Base-by-base conservation (phyloP, 2,329 filamentous ascomycete species). In the Mycogone perniciosa region DNA sequence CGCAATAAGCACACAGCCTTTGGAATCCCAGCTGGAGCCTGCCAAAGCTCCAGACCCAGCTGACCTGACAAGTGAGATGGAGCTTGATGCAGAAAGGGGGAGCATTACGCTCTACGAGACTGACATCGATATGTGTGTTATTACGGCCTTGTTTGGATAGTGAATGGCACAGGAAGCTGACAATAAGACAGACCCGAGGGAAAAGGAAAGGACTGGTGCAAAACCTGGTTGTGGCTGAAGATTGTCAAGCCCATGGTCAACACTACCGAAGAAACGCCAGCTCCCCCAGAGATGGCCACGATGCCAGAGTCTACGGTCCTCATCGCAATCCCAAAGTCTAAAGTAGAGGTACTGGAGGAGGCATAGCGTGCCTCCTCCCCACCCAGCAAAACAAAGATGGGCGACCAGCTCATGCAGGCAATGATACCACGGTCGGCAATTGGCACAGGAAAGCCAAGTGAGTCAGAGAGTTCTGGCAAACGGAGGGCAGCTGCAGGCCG, bases 151-250 rank as follows among this genome's bases (percentile, higher is more conserved):
- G 20, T 20, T 3, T 3, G 20, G 20, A 3, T 20, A 3, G 20
- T 20, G 9, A 30, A 20, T 11, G 27, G 11, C 5, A 48, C 10
- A 30, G 38, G 11, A 26, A 31, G 34, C 42, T 30, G 34, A 34
- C 2, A 29, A 30, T 7, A 6, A 7, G 5, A 37, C 11, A 35
- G 31, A 43, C 49, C 53, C 11, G 5, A 39, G 45, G 7, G 33
- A 30, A 8, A 45, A 26, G 3, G 53, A 45, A 5, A 31, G 26
- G 6, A 7, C 37, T 20, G 20, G 20, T 20, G 20, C 7, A 55
- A 52, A 13, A 56, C 31, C 2, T 62, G 60, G 60, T 45, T 47
- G 9, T 62, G 60, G 60, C 54, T 62, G 51, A 57, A 57, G 27
- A 60, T 62, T 34, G 39, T 40, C 33, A 62, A 59, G 44, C 58